Evolutionary conservation across 176 grass and related monocot genomes (phyloP).

Genomic region (Oryza australiensis): DNA sequence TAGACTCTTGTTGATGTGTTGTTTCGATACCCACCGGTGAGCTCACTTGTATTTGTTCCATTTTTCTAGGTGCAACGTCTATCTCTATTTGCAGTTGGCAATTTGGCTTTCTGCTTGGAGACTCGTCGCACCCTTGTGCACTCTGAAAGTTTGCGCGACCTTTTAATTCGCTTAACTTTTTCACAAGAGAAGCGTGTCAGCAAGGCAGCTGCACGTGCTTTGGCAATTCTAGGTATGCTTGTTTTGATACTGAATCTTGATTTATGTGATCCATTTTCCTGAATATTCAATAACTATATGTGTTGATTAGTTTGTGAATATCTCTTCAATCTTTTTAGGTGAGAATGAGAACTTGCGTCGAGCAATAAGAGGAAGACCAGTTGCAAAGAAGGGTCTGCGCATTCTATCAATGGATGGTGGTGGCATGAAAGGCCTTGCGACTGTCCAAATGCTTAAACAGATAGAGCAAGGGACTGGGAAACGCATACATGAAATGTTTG

Average conservation of each 20-base stretch:
- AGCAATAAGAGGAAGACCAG: conserved; percentile 77
- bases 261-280: neutral
- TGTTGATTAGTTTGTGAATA: conserved; percentile 28
- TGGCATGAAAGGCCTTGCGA: conserved; percentile 98
- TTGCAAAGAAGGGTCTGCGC: conserved; percentile 85
- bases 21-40: conserved; percentile 14
- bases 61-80: conserved; percentile 90
- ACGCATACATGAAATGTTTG: conserved; percentile 97
- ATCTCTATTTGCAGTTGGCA: conserved; percentile 93
- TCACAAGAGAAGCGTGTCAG: conserved; percentile 64
- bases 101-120: conserved; percentile 97
- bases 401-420: conserved; percentile 99
- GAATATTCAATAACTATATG: conserved; percentile 22
- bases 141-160: conserved; percentile 84
- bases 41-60: conserved; percentile 47
- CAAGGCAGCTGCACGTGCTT: conserved; percentile 88
- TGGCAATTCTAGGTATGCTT: conserved; percentile 85
- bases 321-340: conserved; percentile 51
- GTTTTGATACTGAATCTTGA: conserved; percentile 4
- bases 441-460: conserved; percentile 98
- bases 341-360: conserved; percentile 93
- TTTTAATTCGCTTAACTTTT: conserved; percentile 80
- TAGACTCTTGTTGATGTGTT: conserved; percentile 45
- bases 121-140: conserved; percentile 80
- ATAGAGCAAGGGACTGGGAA: conserved; percentile 96